Conservation (phyloP, 208 protist species). For the Endotrypanum monterogeii region DNA sequence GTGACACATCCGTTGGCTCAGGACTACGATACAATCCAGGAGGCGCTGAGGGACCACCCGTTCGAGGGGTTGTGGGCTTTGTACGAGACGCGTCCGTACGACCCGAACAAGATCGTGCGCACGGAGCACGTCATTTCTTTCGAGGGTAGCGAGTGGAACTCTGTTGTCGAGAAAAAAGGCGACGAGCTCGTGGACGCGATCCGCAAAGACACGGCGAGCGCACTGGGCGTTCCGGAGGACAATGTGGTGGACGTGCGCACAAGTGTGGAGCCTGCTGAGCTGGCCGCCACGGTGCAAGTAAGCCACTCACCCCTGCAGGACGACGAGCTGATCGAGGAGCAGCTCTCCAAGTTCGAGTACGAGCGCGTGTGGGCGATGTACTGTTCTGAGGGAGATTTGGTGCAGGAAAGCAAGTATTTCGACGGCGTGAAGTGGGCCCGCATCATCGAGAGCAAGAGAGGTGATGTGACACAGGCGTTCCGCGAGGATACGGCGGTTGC, state of each 20-base stretch:
- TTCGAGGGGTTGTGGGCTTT: slow-evolving; percentile 50
- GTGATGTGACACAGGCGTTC: slow-evolving; percentile 40
- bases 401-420: slow-evolving; percentile 29
- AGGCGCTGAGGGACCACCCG: slow-evolving; percentile 33
- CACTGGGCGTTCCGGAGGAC: slow-evolving; percentile 28
- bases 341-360: slow-evolving; percentile 43
- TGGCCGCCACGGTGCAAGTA: slow-evolving; percentile 30
- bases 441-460: slow-evolving; percentile 20
- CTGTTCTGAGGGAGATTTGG: slow-evolving; percentile 27
- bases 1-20: slow-evolving; percentile 37
- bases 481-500: slow-evolving; percentile 40
- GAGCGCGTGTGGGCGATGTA: slow-evolving; percentile 56
- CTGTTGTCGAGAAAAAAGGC: slow-evolving; percentile 24
- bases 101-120: slow-evolving; percentile 32
- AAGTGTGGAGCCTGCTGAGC: slow-evolving; percentile 12
- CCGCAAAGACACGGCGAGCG: slow-evolving; percentile 39
- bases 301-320: slow-evolving; percentile 44
- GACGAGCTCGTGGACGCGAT: slow-evolving; percentile 39
- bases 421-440: slow-evolving; percentile 41
- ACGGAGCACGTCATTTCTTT: slow-evolving; percentile 38
- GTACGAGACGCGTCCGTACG: slow-evolving; percentile 44
- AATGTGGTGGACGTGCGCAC: slow-evolving; percentile 31
- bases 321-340: slow-evolving; percentile 42
- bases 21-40: slow-evolving; percentile 33
- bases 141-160: slow-evolving; percentile 63